Conservation (phyloP, 2,329 filamentous ascomycete genomes). For the Calonectria pseudoreteaudii region DNA sequence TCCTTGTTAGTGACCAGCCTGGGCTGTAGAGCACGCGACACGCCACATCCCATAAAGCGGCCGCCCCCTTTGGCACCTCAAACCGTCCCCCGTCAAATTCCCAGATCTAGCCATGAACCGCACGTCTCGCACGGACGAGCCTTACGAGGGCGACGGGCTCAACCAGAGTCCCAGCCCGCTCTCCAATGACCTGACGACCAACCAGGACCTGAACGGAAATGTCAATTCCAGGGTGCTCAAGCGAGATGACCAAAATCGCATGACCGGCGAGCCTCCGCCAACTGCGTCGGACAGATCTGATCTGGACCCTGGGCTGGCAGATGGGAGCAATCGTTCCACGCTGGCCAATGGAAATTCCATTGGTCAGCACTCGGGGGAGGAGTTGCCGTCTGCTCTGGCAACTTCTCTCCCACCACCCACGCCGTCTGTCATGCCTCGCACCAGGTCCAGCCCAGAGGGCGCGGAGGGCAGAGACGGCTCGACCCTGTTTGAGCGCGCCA, state of each 20-base stretch:
- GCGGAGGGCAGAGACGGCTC: conserved; percentile 10
- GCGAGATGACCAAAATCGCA: conserved; percentile 13
- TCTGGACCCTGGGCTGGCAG: background rate
- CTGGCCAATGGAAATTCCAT: conserved; percentile 22
- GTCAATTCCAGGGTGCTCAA: conserved; percentile 17
- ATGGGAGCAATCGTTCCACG: background rate
- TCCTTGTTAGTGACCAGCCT: conserved; percentile 1
- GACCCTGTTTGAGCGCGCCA: conserved; percentile 27
- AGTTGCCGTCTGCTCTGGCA: conserved; percentile 3
- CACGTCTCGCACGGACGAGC: conserved; percentile 33
- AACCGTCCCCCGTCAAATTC: background rate
- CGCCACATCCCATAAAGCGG: background rate
- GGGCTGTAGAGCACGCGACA: conserved; percentile 7
- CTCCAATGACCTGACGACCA: conserved; percentile 30
- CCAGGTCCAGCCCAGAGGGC: background rate
- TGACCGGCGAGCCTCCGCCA: conserved; percentile 6
- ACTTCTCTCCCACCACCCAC: conserved; percentile 18
- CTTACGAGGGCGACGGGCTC: conserved; percentile 29
- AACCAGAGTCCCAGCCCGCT: conserved; percentile 31
- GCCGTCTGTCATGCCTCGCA: conserved; percentile 14
- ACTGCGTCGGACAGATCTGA: background rate
- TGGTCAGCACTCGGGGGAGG: conserved; percentile 15
- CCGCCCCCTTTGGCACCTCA: background rate
- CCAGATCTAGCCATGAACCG: conserved; percentile 25
- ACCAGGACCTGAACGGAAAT: conserved; percentile 29